phyloP scores from a whole-genome alignment of 805 yeast genomes.

The Pichia heedii region DNA sequence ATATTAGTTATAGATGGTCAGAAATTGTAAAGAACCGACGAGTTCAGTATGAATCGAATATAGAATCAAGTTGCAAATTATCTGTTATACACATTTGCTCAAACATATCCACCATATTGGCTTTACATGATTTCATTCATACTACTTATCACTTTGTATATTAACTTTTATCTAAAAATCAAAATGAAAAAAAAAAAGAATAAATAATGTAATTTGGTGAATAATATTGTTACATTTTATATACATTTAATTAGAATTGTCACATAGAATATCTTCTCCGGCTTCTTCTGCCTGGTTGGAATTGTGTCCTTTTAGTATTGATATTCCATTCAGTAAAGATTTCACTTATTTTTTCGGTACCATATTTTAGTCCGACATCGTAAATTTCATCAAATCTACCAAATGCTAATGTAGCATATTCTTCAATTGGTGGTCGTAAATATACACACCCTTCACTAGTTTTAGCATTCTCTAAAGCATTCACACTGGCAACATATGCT shows the following conservation, averaged over 20 bases:
- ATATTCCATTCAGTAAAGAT: constrained; percentile 37
- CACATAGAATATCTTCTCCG: constrained; percentile 60
- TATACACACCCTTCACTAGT: constrained; percentile 76
- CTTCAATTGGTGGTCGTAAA: constrained; percentile 88
- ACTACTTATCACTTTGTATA: no score
- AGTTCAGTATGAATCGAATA: no score
- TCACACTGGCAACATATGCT: constrained; percentile 92
- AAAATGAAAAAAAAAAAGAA: no score
- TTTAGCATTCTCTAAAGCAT: constrained; percentile 85
- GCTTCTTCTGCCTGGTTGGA: constrained; percentile 3
- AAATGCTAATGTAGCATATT: constrained; percentile 86
- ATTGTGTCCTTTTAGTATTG: constrained; percentile 19
- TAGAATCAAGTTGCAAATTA: no score
- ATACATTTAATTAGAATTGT: no score
- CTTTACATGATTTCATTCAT: no score
- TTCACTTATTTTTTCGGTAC: constrained; percentile 44
- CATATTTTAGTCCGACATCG: constrained; percentile 70
- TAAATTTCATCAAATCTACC: constrained; percentile 86
- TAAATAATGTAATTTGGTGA: no score
- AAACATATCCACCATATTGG: no score
- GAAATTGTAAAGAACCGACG: neutral
- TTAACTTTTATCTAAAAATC: no score
- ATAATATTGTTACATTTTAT: no score
- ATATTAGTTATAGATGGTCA: constrained; percentile 51
- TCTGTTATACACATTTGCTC: no score